Conservation (phyloP, 2,329 filamentous ascomycete genomes). For the Ophiocordyceps robertsii region DNA sequence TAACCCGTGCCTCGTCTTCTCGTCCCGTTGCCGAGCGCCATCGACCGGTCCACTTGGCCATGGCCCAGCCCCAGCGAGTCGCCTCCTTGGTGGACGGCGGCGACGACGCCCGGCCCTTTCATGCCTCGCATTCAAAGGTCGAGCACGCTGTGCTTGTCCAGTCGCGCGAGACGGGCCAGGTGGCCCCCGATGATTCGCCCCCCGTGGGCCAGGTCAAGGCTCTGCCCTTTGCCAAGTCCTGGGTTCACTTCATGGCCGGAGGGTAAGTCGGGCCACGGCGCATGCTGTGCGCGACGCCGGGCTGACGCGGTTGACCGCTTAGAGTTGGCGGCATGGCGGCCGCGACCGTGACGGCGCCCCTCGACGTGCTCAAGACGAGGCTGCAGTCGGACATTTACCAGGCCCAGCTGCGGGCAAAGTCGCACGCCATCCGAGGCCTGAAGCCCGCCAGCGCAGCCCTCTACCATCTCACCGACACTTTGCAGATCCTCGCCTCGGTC, state of each 20-base stretch:
- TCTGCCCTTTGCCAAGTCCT: constrained; percentile 57
- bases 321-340: constrained; percentile 85
- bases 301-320: not conserved
- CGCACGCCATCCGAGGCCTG: constrained; percentile 33
- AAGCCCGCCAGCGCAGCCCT: constrained; percentile 51
- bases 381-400: constrained; percentile 94
- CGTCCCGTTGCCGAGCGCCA: not conserved
- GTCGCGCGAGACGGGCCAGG: constrained; percentile 48
- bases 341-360: constrained; percentile 80
- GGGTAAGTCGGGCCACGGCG: constrained; percentile 45
- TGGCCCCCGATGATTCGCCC: constrained; percentile 29
- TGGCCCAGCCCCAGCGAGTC: constrained; percentile 17
- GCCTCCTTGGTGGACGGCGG: constrained; percentile 14
- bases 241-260: constrained; percentile 85
- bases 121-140: constrained; percentile 14
- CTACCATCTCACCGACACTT: constrained; percentile 72
- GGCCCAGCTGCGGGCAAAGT: constrained; percentile 54
- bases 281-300: not conserved
- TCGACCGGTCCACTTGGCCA: constrained; percentile 4
- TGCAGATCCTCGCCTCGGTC: constrained; percentile 73
- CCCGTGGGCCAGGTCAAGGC: constrained; percentile 20
- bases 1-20: not conserved
- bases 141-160: constrained; percentile 33
- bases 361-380: constrained; percentile 87
- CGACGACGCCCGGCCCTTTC: constrained; percentile 17